Conservation (phyloP, 2,329 filamentous ascomycete species). For the Colletotrichum cordylinicola region DNA sequence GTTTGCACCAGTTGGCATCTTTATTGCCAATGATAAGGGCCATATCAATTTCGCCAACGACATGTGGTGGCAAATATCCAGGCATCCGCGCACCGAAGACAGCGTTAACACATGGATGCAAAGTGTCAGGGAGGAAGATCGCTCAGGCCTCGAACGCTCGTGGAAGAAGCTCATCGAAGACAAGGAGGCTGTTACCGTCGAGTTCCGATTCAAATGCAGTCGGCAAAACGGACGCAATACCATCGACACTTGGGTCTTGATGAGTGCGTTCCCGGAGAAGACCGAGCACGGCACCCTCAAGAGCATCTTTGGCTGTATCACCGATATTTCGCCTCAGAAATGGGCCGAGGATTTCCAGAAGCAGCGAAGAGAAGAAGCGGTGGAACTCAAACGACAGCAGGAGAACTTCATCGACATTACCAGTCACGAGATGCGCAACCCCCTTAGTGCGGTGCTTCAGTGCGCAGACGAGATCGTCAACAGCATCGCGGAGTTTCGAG, state of each 20-base stretch:
- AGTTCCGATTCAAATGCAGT: slow-evolving; percentile 77
- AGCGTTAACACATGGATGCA: slow-evolving; percentile 75
- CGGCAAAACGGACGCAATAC: slow-evolving; percentile 66
- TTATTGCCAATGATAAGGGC: slow-evolving; percentile 77
- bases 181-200: slow-evolving; percentile 69
- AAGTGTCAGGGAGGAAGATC: slow-evolving; percentile 72
- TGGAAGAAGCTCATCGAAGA: slow-evolving; percentile 69
- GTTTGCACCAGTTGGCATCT: slow-evolving; percentile 83
- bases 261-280: slow-evolving; percentile 78
- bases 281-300: slow-evolving; percentile 69
- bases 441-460: slow-evolving; percentile 75
- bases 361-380: slow-evolving; percentile 78
- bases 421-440: slow-evolving; percentile 79
- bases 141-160: slow-evolving; percentile 58
- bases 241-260: slow-evolving; percentile 77
- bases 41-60: slow-evolving; percentile 83
- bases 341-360: slow-evolving; percentile 83
- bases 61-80: slow-evolving; percentile 76
- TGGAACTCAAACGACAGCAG: slow-evolving; percentile 77
- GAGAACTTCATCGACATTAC: slow-evolving; percentile 79
- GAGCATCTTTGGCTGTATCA: slow-evolving; percentile 81
- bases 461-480: slow-evolving; percentile 75
- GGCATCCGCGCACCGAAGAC: slow-evolving; percentile 64
- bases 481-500: slow-evolving; percentile 50
- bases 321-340: slow-evolving; percentile 86